Percentiles rank a stretch among this genome's conserved stretches.
These are phyloP conservation scores for Purpureocillium takamizusanense DNA, from an alignment of 2,329 filamentous ascomycete genomes.

Conservation along the genomic window DNA sequence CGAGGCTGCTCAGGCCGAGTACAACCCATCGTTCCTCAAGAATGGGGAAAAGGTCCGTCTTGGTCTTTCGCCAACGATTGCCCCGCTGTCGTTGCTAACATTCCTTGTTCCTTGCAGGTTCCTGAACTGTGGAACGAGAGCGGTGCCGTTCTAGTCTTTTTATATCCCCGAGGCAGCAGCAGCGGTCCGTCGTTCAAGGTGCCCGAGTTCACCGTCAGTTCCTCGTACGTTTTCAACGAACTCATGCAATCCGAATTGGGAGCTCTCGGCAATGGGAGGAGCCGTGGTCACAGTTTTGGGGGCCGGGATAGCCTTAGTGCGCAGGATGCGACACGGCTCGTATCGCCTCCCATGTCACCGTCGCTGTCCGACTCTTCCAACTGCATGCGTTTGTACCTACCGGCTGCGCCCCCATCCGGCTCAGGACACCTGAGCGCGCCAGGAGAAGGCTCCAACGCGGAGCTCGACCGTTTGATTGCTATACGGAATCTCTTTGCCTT, in stretches of 20 bases:
- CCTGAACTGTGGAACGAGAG: slow-evolving; percentile 58
- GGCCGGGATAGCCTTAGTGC: slow-evolving; percentile 38
- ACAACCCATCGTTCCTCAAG: slow-evolving; percentile 42
- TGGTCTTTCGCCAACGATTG: not conserved
- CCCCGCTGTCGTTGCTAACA: slow-evolving; percentile 1
- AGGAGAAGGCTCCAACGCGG: slow-evolving; percentile 22
- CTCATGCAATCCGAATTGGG: slow-evolving; percentile 38
- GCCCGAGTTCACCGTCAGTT: slow-evolving; percentile 41
- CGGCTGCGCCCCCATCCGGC: slow-evolving; percentile 29
- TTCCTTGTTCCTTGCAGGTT: slow-evolving; percentile 30
- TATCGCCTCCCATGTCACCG: slow-evolving; percentile 28
- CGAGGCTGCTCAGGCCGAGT: slow-evolving; percentile 40
- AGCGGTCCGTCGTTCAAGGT: slow-evolving; percentile 53
- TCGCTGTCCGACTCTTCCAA: slow-evolving; percentile 29
- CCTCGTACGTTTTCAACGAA: slow-evolving; percentile 45
- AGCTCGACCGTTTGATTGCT: slow-evolving; percentile 47
- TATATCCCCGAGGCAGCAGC: slow-evolving; percentile 42
- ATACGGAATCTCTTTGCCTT: slow-evolving; percentile 60
- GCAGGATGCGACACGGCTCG: slow-evolving; percentile 36
- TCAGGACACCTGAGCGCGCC: slow-evolving; percentile 23
- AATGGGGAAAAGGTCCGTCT: slow-evolving; percentile 45
- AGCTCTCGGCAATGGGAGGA: slow-evolving; percentile 18
- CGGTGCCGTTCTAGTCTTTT: slow-evolving; percentile 47
- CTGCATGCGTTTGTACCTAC: slow-evolving; percentile 42
- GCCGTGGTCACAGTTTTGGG: slow-evolving; percentile 34